phyloP scores from a whole-genome alignment of 2,329 filamentous ascomycete genomes.

The Cryphonectria naterciae region DNA sequence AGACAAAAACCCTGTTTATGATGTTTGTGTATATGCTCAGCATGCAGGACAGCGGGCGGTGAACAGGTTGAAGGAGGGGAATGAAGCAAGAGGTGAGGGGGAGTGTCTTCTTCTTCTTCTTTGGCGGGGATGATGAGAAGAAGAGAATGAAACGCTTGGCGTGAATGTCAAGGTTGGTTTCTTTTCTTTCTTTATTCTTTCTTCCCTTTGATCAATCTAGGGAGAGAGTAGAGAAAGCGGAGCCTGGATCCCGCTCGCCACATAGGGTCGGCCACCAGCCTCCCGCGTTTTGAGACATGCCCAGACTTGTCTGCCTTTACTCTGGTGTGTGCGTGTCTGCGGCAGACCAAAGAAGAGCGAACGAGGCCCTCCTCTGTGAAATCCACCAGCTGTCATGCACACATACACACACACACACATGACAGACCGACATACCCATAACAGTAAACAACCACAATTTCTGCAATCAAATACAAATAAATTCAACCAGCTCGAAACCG shows the following conservation, averaged over 20 bases:
- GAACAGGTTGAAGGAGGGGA: not conserved
- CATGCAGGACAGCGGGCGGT: not conserved
- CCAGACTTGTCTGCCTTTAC: no score
- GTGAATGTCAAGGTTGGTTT: not conserved
- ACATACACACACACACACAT: no score
- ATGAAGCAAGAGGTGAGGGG: not conserved
- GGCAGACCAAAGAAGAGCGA: no score
- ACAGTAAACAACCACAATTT: not conserved
- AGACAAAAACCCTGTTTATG: no score
- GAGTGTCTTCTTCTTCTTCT: no score
- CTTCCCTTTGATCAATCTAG: not conserved
- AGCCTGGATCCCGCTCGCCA: not conserved
- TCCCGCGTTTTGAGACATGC: not conserved
- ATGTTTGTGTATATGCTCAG: not conserved
- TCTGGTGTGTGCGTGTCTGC: no score
- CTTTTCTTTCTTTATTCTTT: not conserved
- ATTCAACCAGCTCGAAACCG: not conserved
- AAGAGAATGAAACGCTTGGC: not conserved
- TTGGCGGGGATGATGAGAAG: not conserved
- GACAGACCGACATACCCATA: no score
- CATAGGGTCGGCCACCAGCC: not conserved
- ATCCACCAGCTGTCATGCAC: no score
- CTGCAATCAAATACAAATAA: not conserved
- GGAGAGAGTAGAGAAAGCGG: not conserved
- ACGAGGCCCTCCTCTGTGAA: no score